Evolutionary conservation across 1,284 basidiomycete genomes (phyloP).

Genomic region (Sphagnurus paluster): DNA sequence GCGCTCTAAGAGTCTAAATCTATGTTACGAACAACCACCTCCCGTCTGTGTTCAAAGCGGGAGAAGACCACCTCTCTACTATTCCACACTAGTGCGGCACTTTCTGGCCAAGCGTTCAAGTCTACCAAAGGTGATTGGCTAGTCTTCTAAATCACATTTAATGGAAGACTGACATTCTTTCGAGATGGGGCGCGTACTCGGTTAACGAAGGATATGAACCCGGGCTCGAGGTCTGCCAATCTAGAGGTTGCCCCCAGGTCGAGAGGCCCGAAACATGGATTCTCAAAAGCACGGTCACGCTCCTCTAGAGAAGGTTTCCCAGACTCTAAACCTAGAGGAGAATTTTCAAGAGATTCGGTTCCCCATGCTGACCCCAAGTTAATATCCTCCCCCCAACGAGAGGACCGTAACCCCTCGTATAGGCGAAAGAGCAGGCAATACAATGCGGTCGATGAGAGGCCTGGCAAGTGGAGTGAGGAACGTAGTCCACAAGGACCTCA

Average conservation of each 20-base stretch:
- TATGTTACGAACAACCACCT: constrained; percentile 15
- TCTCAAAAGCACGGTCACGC: neutral
- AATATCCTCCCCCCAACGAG: neutral
- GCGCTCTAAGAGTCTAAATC: neutral
- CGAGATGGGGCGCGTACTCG: constrained; percentile 15
- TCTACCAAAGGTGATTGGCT: neutral
- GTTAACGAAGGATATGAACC: constrained; percentile 14
- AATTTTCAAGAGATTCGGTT: constrained; percentile 16
- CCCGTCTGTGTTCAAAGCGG: constrained; percentile 8
- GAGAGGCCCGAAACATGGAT: neutral
- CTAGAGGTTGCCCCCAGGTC: constrained; percentile 15
- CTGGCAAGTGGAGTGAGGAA: constrained; percentile 12
- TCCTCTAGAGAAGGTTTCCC: neutral
- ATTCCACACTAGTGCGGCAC: constrained; percentile 9
- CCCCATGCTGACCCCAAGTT: constrained; percentile 13
- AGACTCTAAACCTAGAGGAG: neutral
- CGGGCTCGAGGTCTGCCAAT: constrained; percentile 5
- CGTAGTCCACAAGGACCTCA: too few species aligned
- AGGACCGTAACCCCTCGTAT: constrained; percentile 5
- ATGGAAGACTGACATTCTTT: neutral
- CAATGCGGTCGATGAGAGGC: constrained; percentile 2
- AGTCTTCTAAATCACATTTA: neutral
- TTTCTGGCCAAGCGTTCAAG: neutral
- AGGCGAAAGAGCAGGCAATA: neutral
- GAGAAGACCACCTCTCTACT: constrained; percentile 1